Conservation (phyloP, 2,329 filamentous ascomycete species). For the Xylariales sp. region DNA sequence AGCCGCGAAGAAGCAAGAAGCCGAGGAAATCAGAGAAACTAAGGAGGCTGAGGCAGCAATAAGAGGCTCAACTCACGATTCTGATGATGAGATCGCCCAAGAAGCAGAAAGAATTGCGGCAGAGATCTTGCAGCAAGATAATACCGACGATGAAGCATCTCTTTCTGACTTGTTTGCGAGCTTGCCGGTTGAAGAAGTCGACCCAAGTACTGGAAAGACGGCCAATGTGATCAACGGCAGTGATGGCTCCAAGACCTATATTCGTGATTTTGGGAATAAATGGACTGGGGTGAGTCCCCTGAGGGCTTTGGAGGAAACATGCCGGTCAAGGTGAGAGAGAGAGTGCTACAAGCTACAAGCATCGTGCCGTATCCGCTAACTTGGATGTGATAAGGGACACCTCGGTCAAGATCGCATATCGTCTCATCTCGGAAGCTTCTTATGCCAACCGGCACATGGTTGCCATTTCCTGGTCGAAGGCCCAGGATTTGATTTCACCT, state of each 20-base stretch:
- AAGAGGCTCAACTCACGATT: conserved; percentile 19
- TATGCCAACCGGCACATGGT: conserved; percentile 75
- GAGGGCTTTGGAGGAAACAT: conserved; percentile 79
- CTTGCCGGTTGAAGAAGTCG: conserved; percentile 56
- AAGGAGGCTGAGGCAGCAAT: conserved; percentile 22
- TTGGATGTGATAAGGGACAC: too few species aligned
- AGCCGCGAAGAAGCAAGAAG: conserved; percentile 38
- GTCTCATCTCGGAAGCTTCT: conserved; percentile 64
- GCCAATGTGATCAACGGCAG: conserved; percentile 49
- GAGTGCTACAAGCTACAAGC: too few species aligned
- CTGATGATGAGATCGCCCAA: conserved; percentile 42
- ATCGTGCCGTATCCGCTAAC: too few species aligned
- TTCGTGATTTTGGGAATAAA: conserved; percentile 77
- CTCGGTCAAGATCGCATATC: conserved; percentile 61
- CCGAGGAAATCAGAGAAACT: conserved; percentile 27
- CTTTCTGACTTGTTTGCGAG: conserved; percentile 54
- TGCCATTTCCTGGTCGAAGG: conserved; percentile 73
- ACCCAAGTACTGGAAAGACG: conserved; percentile 53
- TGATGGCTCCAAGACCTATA: conserved; percentile 51
- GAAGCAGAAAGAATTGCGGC: conserved; percentile 56
- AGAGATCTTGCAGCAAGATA: conserved; percentile 50
- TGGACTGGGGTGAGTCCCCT: conserved; percentile 72
- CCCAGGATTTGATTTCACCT: conserved; percentile 47
- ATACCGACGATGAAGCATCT: conserved; percentile 48
- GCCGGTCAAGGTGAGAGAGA: conserved; percentile 61